Conservation (phyloP, 106 monocot genomes). For the Amphibolis antarctica region DNA sequence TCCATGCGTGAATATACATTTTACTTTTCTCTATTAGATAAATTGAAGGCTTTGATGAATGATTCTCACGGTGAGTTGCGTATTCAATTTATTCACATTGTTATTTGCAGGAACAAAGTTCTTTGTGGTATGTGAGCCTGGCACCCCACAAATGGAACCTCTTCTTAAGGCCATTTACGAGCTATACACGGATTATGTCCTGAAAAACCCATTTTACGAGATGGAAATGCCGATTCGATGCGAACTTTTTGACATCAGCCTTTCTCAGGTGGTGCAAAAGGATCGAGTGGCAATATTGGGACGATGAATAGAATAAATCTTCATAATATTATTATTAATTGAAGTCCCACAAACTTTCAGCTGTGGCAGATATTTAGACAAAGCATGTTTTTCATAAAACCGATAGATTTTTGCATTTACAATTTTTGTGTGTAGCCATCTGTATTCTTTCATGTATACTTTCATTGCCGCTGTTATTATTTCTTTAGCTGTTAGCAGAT, state of each 20-base stretch:
- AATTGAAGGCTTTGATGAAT: background rate
- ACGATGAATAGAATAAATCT: constrained; percentile 22
- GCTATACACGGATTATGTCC: constrained; percentile 83
- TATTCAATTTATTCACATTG: background rate
- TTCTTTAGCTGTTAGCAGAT: too few species aligned
- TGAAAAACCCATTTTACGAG: constrained; percentile 98
- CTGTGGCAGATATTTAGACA: too few species aligned
- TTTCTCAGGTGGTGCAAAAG: constrained; percentile 65
- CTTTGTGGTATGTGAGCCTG: constrained; percentile 78
- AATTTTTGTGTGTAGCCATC: too few species aligned
- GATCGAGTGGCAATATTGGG: constrained; percentile 61
- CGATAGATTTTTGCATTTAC: too few species aligned
- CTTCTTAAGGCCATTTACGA: constrained; percentile 77
- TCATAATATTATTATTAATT: background rate
- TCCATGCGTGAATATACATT: too few species aligned
- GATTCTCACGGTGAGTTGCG: background rate
- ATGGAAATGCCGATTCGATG: constrained; percentile 99
- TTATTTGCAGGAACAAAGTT: constrained; percentile 67
- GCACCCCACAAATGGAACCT: constrained; percentile 56
- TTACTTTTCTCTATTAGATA: background rate
- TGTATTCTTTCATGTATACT: too few species aligned
- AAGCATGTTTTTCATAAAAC: too few species aligned
- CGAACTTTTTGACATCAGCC: constrained; percentile 84
- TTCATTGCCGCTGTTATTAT: too few species aligned
- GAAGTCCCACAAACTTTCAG: too few species aligned